phyloP scores from a whole-genome alignment of 116 monocot species.

The Iris pallida region DNA sequence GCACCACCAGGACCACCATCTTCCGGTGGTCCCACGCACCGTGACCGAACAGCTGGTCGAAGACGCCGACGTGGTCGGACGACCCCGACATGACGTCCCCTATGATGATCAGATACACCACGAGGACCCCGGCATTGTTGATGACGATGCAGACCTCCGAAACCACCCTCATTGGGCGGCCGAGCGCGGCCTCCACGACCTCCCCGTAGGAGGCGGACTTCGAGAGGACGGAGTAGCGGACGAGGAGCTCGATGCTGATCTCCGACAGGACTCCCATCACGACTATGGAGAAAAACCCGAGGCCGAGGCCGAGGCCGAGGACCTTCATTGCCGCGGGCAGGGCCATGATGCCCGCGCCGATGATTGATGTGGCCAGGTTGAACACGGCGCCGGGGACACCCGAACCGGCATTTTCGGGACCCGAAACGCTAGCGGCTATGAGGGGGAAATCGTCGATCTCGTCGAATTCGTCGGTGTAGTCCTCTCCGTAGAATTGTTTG shows the following conservation, averaged over 20 bases:
- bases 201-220: constrained; percentile 71
- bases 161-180: constrained; percentile 41
- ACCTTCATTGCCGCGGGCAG: constrained; percentile 90
- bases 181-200: constrained; percentile 61
- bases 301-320: constrained; percentile 54
- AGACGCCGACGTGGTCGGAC: constrained; percentile 59
- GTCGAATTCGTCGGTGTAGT: constrained; percentile 16
- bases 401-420: constrained; percentile 26
- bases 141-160: constrained; percentile 75
- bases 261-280: constrained; percentile 75
- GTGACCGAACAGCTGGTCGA: constrained; percentile 63
- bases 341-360: constrained; percentile 97
- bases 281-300: constrained; percentile 47
- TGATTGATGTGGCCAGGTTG: constrained; percentile 87
- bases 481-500: constrained; percentile 17
- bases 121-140: constrained; percentile 79
- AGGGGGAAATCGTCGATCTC: constrained; percentile 48
- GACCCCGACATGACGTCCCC: constrained; percentile 93
- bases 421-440: constrained; percentile 10
- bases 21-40: constrained; percentile 62
- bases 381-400: constrained; percentile 75
- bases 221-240: constrained; percentile 57
- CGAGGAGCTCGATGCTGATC: constrained; percentile 72
- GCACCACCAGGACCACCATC: constrained; percentile 51
- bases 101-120: constrained; percentile 79